Conservation (phyloP, 2,329 filamentous ascomycete genomes). For the Teratosphaeria destructans region DNA sequence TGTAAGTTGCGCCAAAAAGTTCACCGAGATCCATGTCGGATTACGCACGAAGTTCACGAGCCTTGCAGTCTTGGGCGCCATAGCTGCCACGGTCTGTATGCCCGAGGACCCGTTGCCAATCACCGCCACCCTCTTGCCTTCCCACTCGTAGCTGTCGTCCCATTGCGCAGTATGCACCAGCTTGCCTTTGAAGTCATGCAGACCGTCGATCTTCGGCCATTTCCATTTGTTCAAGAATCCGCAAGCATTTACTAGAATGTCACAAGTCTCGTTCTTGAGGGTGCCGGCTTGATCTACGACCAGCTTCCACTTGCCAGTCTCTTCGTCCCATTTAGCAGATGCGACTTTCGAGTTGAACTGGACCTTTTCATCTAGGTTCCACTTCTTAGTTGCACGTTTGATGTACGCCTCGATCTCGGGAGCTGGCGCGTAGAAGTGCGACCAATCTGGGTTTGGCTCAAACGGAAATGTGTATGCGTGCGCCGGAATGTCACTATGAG, state of each 20-base stretch:
- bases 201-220: conserved; percentile 44
- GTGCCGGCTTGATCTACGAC: conserved; percentile 19
- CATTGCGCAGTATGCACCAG: conserved; percentile 48
- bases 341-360: conserved; percentile 29
- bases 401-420: conserved; percentile 35
- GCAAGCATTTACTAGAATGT: conserved; percentile 39
- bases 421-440: conserved; percentile 28
- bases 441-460: conserved; percentile 18
- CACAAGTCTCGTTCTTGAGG: conserved; percentile 27
- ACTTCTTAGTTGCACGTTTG: conserved; percentile 28
- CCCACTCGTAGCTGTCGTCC: conserved; percentile 31
- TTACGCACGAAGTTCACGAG: conserved; percentile 25
- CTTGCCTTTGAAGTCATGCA: conserved; percentile 41
- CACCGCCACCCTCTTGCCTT: conserved; percentile 13
- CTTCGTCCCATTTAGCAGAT: conserved; percentile 29
- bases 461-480: conserved; percentile 29
- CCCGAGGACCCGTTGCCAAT: conserved; percentile 16
- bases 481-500: conserved; percentile 31
- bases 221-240: conserved; percentile 44
- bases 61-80: conserved; percentile 22
- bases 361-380: conserved; percentile 29
- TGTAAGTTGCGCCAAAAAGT: conserved; percentile 1
- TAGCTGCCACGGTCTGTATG: conserved; percentile 25
- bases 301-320: conserved; percentile 27
- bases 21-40: conserved; percentile 25